Evolutionary conservation across 208 protist genomes (phyloP).

Genomic region (Leishmania tarentolae): DNA sequence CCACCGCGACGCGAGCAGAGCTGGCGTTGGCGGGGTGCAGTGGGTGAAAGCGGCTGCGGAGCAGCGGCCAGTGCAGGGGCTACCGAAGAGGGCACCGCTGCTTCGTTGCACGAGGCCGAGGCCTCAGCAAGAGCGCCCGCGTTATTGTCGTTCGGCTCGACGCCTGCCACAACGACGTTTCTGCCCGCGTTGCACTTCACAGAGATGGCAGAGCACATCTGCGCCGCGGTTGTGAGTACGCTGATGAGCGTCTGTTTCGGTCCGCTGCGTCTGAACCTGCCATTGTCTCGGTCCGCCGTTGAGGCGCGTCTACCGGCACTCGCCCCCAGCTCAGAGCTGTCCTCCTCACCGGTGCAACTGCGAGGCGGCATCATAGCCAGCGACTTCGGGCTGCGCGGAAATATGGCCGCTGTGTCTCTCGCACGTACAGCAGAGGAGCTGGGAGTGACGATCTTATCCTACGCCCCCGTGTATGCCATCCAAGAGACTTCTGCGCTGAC

Average conservation of each 20-base stretch:
- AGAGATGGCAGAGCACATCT: conserved; percentile 65
- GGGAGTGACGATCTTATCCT: conserved; percentile 67
- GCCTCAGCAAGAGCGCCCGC: neutral
- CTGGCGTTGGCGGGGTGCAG: neutral
- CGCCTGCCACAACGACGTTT: conserved; percentile 36
- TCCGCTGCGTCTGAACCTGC: conserved; percentile 23
- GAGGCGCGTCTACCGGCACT: conserved; percentile 28
- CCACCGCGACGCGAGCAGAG: neutral
- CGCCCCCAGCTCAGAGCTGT: neutral
- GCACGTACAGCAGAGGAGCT: conserved; percentile 74
- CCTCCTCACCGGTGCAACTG: conserved; percentile 2
- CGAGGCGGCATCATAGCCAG: conserved; percentile 43
- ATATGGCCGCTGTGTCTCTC: conserved; percentile 43
- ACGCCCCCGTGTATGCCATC: conserved; percentile 45
- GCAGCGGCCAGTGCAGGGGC: neutral
- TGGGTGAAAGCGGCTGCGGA: neutral
- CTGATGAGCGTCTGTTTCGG: conserved; percentile 63
- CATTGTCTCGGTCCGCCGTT: conserved; percentile 29
- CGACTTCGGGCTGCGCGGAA: conserved; percentile 55
- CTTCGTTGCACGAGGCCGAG: neutral
- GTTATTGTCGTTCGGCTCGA: neutral
- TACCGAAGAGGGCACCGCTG: neutral
- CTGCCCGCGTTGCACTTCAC: conserved; percentile 57
- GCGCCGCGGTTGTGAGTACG: conserved; percentile 44
- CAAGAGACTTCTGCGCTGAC: conserved; percentile 7